phyloP scores from a whole-genome alignment of 768 basidiomycete species.

The Panus rudis region DNA sequence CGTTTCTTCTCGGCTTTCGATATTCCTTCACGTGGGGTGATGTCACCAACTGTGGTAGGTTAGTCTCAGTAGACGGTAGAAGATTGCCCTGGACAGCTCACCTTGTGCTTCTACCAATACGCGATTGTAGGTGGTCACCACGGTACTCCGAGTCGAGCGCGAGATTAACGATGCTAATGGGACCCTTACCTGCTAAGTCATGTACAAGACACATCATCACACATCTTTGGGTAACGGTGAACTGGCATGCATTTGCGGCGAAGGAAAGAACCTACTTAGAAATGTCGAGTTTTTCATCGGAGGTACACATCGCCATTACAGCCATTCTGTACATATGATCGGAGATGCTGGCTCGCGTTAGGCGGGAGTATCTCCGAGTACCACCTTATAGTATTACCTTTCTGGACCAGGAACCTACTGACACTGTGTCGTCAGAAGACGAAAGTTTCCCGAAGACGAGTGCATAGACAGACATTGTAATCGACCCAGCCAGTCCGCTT shows the following conservation, averaged over 20 bases:
- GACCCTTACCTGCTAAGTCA: slow-evolving; percentile 59
- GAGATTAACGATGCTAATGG: background rate
- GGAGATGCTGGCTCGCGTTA: slow-evolving; percentile 52
- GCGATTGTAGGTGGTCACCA: no score
- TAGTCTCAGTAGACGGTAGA: background rate
- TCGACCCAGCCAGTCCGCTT: slow-evolving; percentile 95
- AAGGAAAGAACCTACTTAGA: slow-evolving; percentile 46
- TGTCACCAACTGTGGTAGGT: slow-evolving; percentile 73
- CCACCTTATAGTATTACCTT: slow-evolving; percentile 42
- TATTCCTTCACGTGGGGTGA: slow-evolving; percentile 84
- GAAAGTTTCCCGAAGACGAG: background rate
- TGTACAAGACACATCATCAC: slow-evolving; percentile 90
- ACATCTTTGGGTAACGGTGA: slow-evolving; percentile 42
- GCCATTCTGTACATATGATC: slow-evolving; percentile 99
- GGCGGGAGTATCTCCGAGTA: background rate
- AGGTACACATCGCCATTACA: slow-evolving; percentile 82
- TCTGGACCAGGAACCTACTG: slow-evolving; percentile 74
- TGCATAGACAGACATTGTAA: slow-evolving; percentile 48
- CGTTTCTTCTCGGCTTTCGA: slow-evolving; percentile 71
- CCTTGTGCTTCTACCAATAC: slow-evolving; percentile 73
- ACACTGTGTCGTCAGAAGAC: slow-evolving; percentile 2
- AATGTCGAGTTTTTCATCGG: slow-evolving; percentile 65
- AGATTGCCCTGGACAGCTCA: slow-evolving; percentile 16
- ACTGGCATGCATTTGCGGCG: background rate
- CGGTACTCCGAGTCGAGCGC: background rate